A percentile compares a stretch with the other conserved stretches of the same genome.
phyloP scores from a whole-genome alignment of 1,139 yeast genomes.

The Martiniozyma asiatica region DNA sequence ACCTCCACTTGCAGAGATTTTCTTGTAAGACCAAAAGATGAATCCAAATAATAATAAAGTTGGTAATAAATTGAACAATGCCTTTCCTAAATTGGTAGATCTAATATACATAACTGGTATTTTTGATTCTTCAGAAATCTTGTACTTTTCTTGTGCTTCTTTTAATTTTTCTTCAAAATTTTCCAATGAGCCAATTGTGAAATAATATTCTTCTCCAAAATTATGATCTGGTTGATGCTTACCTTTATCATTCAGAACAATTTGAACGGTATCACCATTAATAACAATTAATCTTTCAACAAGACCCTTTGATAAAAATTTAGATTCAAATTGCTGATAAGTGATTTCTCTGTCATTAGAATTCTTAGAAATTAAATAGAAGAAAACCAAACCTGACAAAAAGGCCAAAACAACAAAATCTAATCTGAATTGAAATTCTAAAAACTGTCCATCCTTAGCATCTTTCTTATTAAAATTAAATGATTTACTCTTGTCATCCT shows the following conservation, averaged over 20 bases:
- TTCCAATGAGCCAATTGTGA: conserved; percentile 66
- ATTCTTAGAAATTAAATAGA: conserved; percentile 13
- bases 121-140: conserved; percentile 46
- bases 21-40: conserved; percentile 54
- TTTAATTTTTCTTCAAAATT: conserved; percentile 60
- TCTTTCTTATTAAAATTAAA: conserved; percentile 11
- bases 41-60: conserved; percentile 63
- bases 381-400: conserved; percentile 12
- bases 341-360: conserved; percentile 38
- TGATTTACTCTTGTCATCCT: conserved; percentile 6
- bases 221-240: conserved; percentile 20
- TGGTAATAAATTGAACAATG: conserved; percentile 52
- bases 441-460: conserved; percentile 7
- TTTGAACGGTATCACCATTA: conserved; percentile 54
- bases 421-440: conserved; percentile 13
- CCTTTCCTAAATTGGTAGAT: conserved; percentile 44
- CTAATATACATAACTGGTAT: conserved; percentile 56
- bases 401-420: conserved; percentile 16
- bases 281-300: conserved; percentile 59
- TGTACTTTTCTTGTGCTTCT: conserved; percentile 47
- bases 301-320: conserved; percentile 49
- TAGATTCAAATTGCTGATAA: conserved; percentile 64
- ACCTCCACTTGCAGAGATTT: conserved; percentile 37
- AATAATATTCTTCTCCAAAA: conserved; percentile 34
- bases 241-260: conserved; percentile 52